Percentiles rank a stretch among this genome's conserved stretches.
Conservation (phyloP, 2,329 filamentous ascomycete genomes). For the Scopulariopsis brevicaulis region DNA sequence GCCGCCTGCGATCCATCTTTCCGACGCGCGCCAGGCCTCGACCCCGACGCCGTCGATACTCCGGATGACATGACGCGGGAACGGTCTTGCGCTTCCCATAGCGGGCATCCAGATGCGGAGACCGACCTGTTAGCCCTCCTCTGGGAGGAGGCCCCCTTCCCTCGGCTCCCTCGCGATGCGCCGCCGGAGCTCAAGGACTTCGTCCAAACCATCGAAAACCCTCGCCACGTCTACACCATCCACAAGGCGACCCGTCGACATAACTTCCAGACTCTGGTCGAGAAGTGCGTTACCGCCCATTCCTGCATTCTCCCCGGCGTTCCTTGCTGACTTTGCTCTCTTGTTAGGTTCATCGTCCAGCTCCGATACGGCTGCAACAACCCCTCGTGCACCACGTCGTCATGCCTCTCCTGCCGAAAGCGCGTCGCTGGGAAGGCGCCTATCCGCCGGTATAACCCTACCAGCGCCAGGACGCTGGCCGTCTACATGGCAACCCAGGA, state of each 20-base stretch:
- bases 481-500: conserved; percentile 72
- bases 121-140: conserved; percentile 42
- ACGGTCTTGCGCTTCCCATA: conserved; percentile 19
- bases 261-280: conserved; percentile 54
- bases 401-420: conserved; percentile 70
- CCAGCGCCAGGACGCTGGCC: conserved; percentile 73
- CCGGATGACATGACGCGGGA: conserved; percentile 39
- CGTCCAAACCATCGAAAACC: conserved; percentile 48
- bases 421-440: conserved; percentile 55
- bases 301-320: background rate
- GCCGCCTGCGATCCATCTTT: background rate
- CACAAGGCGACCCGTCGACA: conserved; percentile 50
- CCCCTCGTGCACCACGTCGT: conserved; percentile 57
- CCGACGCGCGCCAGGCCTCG: background rate
- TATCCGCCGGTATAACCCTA: conserved; percentile 65
- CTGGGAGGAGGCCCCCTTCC: conserved; percentile 50
- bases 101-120: conserved; percentile 15
- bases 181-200: conserved; percentile 43
- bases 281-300: conserved; percentile 36
- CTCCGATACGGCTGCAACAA: conserved; percentile 71
- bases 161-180: conserved; percentile 47
- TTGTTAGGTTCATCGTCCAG: conserved; percentile 65
- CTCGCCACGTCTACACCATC: conserved; percentile 47
- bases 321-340: conserved; percentile 5
- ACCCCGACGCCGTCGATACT: background rate